A percentile compares a stretch with the other conserved stretches of the same genome.
phyloP scores from a whole-genome alignment of 805 yeast genomes.

The Ogataea degrootiae region DNA sequence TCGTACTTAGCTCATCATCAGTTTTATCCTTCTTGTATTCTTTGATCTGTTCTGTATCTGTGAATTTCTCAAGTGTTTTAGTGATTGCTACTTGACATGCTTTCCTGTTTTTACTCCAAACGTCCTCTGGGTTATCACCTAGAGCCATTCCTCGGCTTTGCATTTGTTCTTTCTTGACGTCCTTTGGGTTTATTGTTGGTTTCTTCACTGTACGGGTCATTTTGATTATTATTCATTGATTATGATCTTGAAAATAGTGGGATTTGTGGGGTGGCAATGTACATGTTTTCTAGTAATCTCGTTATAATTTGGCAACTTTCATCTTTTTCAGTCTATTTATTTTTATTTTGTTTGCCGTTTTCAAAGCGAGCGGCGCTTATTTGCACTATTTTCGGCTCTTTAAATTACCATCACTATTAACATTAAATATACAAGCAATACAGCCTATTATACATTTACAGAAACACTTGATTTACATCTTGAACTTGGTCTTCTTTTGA shows the following conservation, averaged over 20 bases:
- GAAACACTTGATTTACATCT: slow-evolving; percentile 9
- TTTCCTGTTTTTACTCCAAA: slow-evolving; percentile 22
- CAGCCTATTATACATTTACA: no score
- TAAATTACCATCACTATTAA: no score
- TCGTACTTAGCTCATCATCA: slow-evolving; percentile 2
- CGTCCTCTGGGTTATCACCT: slow-evolving; percentile 23
- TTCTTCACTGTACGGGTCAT: background rate
- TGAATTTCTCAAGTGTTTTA: slow-evolving; percentile 10
- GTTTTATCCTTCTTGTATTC: background rate
- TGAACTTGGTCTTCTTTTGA: slow-evolving; percentile 19
- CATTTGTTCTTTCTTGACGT: background rate
- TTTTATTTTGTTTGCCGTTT: no score
- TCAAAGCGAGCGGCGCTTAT: no score
- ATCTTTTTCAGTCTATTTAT: no score
- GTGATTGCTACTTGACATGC: slow-evolving; percentile 22
- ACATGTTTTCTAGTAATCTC: no score
- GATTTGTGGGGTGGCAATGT: no score
- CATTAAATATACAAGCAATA: no score
- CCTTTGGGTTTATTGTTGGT: background rate
- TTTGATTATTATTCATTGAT: background rate
- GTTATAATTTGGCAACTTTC: no score
- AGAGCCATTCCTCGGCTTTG: slow-evolving; percentile 4
- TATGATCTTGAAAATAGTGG: no score
- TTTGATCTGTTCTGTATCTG: slow-evolving; percentile 1
- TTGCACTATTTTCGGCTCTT: no score